Percentiles rank a stretch among this genome's conserved stretches.
Evolutionary conservation across 768 basidiomycete species (phyloP).

Genomic region (Hypholoma fasciculare): DNA sequence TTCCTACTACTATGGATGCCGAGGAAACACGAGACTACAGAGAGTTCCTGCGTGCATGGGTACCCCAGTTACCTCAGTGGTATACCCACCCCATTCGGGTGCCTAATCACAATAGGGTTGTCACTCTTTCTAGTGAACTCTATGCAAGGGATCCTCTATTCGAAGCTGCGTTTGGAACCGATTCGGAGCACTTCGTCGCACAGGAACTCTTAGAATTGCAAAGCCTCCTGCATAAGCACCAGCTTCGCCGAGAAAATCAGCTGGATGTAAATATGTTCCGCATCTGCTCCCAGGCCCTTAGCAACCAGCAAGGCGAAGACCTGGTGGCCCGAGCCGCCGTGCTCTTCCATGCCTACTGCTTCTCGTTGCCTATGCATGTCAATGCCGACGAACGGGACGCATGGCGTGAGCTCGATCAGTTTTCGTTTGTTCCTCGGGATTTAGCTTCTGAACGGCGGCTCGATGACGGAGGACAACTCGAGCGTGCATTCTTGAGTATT

Average conservation of each 20-base stretch:
- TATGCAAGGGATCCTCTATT: slow-evolving; percentile 38
- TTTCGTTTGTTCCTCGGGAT: slow-evolving; percentile 43
- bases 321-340: slow-evolving; percentile 24
- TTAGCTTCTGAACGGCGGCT: slow-evolving; percentile 18
- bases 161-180: slow-evolving; percentile 31
- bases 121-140: slow-evolving; percentile 26
- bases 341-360: slow-evolving; percentile 34
- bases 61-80: slow-evolving; percentile 3
- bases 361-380: slow-evolving; percentile 32
- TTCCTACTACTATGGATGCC: slow-evolving; percentile 10
- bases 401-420: slow-evolving; percentile 32
- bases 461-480: slow-evolving; percentile 1
- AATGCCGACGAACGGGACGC: slow-evolving; percentile 4
- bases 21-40: slow-evolving; percentile 10
- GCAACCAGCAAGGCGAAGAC: slow-evolving; percentile 18
- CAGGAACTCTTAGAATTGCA: slow-evolving; percentile 29
- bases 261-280: slow-evolving; percentile 35
- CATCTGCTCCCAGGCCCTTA: slow-evolving; percentile 33
- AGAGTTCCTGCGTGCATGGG: slow-evolving; percentile 15
- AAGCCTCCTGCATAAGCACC: slow-evolving; percentile 21
- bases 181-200: slow-evolving; percentile 31
- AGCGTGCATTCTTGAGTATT: slow-evolving; percentile 13
- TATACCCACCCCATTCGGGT: slow-evolving; percentile 23
- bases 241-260: slow-evolving; percentile 28
- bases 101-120: slow-evolving; percentile 28